phyloP scores from a whole-genome alignment of 78 protist species.

The Guillardia theta region DNA sequence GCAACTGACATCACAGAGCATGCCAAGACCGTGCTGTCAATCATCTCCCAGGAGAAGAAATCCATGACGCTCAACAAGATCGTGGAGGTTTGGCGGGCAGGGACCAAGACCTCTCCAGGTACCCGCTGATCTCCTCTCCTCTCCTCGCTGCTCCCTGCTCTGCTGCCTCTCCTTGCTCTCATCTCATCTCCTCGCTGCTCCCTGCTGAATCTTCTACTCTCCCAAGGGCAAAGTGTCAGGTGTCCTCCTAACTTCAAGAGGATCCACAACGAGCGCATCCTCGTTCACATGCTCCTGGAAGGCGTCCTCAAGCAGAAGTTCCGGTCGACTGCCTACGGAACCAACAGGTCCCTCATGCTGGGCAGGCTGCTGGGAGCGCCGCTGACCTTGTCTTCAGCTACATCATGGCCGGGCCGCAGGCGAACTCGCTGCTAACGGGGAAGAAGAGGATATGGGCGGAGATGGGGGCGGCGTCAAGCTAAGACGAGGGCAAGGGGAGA shows the following conservation, averaged over 20 bases:
- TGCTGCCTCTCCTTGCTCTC: neutral
- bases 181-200: neutral
- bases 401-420: no score
- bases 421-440: no score
- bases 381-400: no score
- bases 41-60: neutral
- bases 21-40: neutral
- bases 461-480: no score
- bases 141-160: neutral
- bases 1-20: neutral
- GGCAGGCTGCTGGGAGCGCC: no score
- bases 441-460: no score
- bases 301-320: slow-evolving; percentile 11
- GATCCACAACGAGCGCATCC: neutral
- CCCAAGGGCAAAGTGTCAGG: neutral
- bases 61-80: neutral
- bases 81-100: neutral
- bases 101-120: neutral
- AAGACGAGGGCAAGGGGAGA: no score
- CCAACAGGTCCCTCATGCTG: neutral
- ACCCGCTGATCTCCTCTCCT: neutral
- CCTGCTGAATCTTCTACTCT: no score
- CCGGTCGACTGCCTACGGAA: neutral
- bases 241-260: neutral
- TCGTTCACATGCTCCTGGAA: neutral